These are phyloP conservation scores for Fusarium austroafricanum DNA, from an alignment of 2,329 filamentous ascomycete genomes.

Conservation along the genomic window DNA sequence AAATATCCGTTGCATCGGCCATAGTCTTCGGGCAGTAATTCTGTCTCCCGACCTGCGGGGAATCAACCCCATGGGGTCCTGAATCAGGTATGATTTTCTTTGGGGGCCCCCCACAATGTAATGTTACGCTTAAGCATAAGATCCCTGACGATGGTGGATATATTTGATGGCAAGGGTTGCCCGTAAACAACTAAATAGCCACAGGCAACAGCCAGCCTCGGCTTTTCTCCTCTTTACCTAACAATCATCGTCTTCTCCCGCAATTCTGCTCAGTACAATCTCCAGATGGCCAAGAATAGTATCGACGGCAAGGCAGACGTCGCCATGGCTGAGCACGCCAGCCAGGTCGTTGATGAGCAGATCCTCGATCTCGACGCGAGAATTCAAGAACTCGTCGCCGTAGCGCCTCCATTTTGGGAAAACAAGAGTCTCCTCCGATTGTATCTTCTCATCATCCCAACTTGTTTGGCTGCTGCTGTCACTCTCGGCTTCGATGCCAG, in stretches of 20 bases:
- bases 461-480: conserved; percentile 24
- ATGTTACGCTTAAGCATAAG: no score
- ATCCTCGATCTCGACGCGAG: neutral
- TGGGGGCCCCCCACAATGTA: no score
- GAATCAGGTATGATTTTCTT: no score
- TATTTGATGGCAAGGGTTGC: no score
- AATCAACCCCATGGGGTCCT: no score
- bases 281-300: neutral
- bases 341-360: neutral
- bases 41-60: no score
- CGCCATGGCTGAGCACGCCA: neutral
- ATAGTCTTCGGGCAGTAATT: no score
- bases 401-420: conserved; percentile 14
- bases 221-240: no score
- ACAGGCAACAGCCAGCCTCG: no score
- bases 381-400: neutral
- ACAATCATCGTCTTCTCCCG: no score
- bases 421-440: conserved; percentile 11
- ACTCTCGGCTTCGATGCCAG: conserved; percentile 57
- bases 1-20: neutral
- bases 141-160: no score
- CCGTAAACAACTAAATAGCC: no score
- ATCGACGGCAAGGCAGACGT: neutral
- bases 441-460: conserved; percentile 27
- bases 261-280: neutral